Evolutionary conservation across 306 rosid species (phyloP).

Genomic region (Lablab purpureus): DNA sequence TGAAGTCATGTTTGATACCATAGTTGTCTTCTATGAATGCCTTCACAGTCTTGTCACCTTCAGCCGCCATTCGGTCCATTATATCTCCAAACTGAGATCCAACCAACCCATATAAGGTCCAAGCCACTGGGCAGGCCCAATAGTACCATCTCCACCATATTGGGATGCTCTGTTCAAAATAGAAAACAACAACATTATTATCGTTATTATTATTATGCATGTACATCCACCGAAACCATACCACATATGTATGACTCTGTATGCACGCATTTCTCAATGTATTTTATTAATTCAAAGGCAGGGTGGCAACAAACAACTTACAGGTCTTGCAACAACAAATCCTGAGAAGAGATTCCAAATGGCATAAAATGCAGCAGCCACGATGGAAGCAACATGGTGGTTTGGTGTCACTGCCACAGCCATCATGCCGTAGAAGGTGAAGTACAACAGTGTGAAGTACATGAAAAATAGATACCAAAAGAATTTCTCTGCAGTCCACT

Average conservation of each 20-base stretch:
- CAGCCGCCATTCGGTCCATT: not conserved
- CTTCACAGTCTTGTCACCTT: constrained; percentile 26
- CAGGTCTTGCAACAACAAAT: constrained; percentile 61
- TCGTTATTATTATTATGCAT: no score
- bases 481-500: constrained; percentile 65
- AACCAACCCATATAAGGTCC: constrained; percentile 79
- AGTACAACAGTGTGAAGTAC: constrained; percentile 68
- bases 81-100: constrained; percentile 70
- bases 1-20: constrained; percentile 59
- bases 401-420: constrained; percentile 64
- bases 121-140: constrained; percentile 77
- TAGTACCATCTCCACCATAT: constrained; percentile 92
- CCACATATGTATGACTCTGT: no score
- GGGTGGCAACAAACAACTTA: constrained; percentile 43
- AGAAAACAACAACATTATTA: not conserved
- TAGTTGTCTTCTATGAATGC: constrained; percentile 38
- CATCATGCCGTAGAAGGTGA: constrained; percentile 76
- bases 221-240: not conserved
- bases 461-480: constrained; percentile 68
- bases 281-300: not conserved
- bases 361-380: constrained; percentile 63
- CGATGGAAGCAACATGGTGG: constrained; percentile 65
- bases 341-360: constrained; percentile 74
- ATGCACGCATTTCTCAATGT: not conserved
- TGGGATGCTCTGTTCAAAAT: constrained; percentile 46